Evolutionary conservation across 2,329 filamentous ascomycete species (phyloP).

Genomic region (Aureobasidium subglaciale): DNA sequence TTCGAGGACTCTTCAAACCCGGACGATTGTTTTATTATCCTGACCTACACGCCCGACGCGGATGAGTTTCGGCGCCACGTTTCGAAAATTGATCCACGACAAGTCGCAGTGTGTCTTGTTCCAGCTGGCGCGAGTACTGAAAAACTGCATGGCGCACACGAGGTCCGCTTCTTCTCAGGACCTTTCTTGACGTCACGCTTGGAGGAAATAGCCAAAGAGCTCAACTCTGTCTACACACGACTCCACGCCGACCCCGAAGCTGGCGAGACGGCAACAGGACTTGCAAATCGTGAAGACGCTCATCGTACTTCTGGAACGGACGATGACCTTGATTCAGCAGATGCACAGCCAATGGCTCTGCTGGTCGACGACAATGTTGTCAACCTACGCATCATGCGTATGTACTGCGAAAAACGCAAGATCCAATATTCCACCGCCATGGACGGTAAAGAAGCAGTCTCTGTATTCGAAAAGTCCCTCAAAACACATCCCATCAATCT

Average conservation of each 20-base stretch:
- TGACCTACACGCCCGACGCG: slow-evolving; percentile 24
- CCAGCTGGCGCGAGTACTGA: slow-evolving; percentile 22
- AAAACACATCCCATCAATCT: slow-evolving; percentile 31
- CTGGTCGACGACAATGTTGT: slow-evolving; percentile 45
- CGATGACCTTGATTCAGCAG: background rate
- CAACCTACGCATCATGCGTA: slow-evolving; percentile 43
- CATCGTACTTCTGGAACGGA: background rate
- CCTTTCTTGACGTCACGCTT: slow-evolving; percentile 24
- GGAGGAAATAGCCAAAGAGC: slow-evolving; percentile 17
- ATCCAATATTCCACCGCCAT: slow-evolving; percentile 37
- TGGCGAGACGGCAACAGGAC: slow-evolving; percentile 8
- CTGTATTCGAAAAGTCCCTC: slow-evolving; percentile 26
- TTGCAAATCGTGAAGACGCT: background rate
- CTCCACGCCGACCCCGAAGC: background rate
- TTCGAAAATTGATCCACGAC: slow-evolving; percentile 5
- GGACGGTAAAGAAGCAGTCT: slow-evolving; percentile 40
- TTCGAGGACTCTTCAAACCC: slow-evolving; percentile 12
- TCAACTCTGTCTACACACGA: slow-evolving; percentile 14
- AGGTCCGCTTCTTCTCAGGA: slow-evolving; percentile 23
- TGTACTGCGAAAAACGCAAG: slow-evolving; percentile 40
- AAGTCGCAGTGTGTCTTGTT: slow-evolving; percentile 27
- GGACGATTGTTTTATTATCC: slow-evolving; percentile 21
- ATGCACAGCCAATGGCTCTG: slow-evolving; percentile 26
- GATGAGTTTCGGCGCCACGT: slow-evolving; percentile 19
- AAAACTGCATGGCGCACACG: slow-evolving; percentile 20